These are phyloP conservation scores for Centella asiatica DNA, from an alignment of 129 eudicot genomes.

Conservation along the genomic window DNA sequence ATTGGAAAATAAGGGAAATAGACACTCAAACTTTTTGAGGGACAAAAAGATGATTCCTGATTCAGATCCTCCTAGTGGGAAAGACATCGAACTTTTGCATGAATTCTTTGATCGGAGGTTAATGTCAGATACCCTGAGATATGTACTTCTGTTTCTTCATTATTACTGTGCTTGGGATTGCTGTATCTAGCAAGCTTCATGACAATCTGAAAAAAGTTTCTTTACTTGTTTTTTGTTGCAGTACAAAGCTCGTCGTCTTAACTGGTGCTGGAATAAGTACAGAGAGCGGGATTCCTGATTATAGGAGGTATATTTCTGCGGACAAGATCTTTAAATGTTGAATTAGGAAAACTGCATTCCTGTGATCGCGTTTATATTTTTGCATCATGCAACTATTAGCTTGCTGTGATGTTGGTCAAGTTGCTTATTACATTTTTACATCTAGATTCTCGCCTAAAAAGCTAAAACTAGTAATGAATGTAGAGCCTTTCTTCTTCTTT, in stretches of 20 bases:
- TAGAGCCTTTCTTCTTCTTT: no score
- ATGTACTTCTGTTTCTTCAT: background rate
- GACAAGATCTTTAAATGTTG: background rate
- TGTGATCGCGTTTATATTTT: no score
- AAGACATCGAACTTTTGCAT: constrained; percentile 59
- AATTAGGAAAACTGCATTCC: background rate
- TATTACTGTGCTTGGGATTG: background rate
- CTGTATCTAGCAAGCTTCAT: background rate
- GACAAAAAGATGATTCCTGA: constrained; percentile 59
- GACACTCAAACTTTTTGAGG: constrained; percentile 33
- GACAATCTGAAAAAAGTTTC: background rate
- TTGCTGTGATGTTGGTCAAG: background rate
- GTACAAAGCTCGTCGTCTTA: constrained; percentile 76
- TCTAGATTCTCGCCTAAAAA: no score
- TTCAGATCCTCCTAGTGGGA: constrained; percentile 65
- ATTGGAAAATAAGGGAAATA: constrained; percentile 28
- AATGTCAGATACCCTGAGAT: background rate
- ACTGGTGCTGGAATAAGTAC: constrained; percentile 99
- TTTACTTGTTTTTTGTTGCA: constrained; percentile 29
- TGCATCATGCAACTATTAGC: background rate
- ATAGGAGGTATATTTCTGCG: constrained; percentile 59
- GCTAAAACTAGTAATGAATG: no score
- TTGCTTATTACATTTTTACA: background rate
- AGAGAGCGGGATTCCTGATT: constrained; percentile 94
- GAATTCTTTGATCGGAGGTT: constrained; percentile 75